phyloP scores from a whole-genome alignment of 495 filamentous ascomycete species.

The Pseudevernia furfuracea region DNA sequence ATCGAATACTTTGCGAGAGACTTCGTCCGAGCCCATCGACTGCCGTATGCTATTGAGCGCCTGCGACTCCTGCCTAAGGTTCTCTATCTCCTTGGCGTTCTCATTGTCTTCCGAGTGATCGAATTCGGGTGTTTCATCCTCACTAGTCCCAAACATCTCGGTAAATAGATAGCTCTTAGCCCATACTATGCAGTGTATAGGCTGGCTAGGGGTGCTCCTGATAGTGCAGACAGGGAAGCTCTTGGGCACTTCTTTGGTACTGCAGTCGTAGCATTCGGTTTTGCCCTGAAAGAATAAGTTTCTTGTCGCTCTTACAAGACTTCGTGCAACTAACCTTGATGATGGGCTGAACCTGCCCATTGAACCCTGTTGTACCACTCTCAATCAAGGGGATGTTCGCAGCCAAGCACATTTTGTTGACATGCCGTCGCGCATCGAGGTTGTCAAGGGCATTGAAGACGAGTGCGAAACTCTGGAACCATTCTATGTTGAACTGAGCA shows the following conservation, averaged over 20 bases:
- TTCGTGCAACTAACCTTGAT: conserved; percentile 51
- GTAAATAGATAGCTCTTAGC: conserved; percentile 92
- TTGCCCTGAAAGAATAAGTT: conserved; percentile 47
- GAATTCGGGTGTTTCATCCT: conserved; percentile 69
- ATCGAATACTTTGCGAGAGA: conserved; percentile 72
- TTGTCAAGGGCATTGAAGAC: conserved; percentile 99
- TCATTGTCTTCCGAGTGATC: conserved; percentile 73
- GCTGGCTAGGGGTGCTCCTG: conserved; percentile 85
- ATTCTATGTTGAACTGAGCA: conserved; percentile 76
- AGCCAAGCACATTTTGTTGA: conserved; percentile 94
- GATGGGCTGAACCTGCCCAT: conserved; percentile 95
- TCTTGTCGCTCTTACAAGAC: neutral
- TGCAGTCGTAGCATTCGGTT: conserved; percentile 97
- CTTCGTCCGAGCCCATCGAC: conserved; percentile 75
- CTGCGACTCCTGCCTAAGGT: conserved; percentile 71
- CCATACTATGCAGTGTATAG: conserved; percentile 99
- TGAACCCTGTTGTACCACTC: conserved; percentile 96
- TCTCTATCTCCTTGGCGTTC: conserved; percentile 81
- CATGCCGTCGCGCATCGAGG: conserved; percentile 85
- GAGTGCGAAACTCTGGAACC: conserved; percentile 74
- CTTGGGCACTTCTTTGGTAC: conserved; percentile 78
- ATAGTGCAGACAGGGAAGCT: conserved; percentile 94
- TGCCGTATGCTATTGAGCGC: conserved; percentile 75
- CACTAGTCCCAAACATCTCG: conserved; percentile 87
- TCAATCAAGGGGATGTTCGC: conserved; percentile 89